Base-by-base conservation (phyloP, 164 flowering plant genomes). In the Warburgia ugandensis region DNA sequence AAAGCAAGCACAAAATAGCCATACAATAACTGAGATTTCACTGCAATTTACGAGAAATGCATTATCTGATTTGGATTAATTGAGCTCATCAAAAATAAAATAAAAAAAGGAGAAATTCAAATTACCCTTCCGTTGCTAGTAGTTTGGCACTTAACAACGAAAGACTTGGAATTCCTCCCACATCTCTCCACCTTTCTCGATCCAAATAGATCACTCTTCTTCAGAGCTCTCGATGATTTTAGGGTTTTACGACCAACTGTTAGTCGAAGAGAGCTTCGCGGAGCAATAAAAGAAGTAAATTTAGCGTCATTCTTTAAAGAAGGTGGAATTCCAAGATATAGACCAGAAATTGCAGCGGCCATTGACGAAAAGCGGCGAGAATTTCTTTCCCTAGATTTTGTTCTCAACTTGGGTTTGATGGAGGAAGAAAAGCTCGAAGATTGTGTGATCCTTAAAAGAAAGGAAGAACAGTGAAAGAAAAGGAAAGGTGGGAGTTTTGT, bases 131-230 rank as follows among this genome's bases (percentile, higher is more conserved):
- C 94, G 63, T 55, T 57, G 0, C 65, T 59, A 4, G 75, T 48
- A 47, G 77, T 72, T 10, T 83, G 81, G 39, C 95, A 86, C 36
- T 83, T 74, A 17, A 90, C 78, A 40, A 58, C 59, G 32, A 74
- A 44, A 11, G 75, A 59, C 35, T 64, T 48, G 5, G 80, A 67
- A 35, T 47, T 59, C 53, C 55, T 62, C 7, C 58, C 30, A 7
- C 43, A 13, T 48, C 67, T 45, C 38, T 54, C 70, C 31, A 47
- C 54, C 10, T 67, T 67, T n/a, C 54, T 61, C 7, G 31, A 12
- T 13, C 11, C 22, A 22, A 55, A 49, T 13, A 16, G 60, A 59
- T 56, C 62, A 22, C 44, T 67, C 33, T 29, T 56, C 63, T 50
- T 62, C 65, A 67, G 54, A 3, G 39, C 49, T 25, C 16, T 61